phyloP scores from a whole-genome alignment of 2,329 filamentous ascomycete species.

The Ophiostoma montium region DNA sequence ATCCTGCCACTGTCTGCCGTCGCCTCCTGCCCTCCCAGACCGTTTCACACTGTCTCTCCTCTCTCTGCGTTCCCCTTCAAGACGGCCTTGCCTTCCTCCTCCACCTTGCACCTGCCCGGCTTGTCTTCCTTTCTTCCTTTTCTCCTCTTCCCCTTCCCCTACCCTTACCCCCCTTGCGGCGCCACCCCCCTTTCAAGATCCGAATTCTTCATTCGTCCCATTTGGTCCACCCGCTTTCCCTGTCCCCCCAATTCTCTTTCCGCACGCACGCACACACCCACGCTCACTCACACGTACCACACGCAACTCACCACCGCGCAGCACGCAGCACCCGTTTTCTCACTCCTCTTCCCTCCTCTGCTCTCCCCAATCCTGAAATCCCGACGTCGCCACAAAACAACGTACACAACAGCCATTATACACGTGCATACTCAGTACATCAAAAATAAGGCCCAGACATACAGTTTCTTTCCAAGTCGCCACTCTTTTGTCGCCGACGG shows the following conservation, averaged over 20 bases:
- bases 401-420: not conserved
- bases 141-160: slow-evolving; percentile 2
- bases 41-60: not conserved
- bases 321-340: not conserved
- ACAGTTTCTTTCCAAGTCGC: too few relatives aligned
- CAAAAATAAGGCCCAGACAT: too few relatives aligned
- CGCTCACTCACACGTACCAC: not conserved
- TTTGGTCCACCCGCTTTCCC: slow-evolving; percentile 1
- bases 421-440: too few relatives aligned
- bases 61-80: not conserved
- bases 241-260: not conserved
- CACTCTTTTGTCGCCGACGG: too few relatives aligned
- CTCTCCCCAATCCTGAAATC: not conserved
- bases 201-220: slow-evolving; percentile 8
- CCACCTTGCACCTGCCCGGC: too few relatives aligned
- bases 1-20: not conserved
- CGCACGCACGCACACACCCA: not conserved
- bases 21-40: not conserved
- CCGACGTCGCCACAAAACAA: not conserved
- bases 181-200: slow-evolving; percentile 9
- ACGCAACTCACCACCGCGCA: not conserved
- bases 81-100: too few relatives aligned
- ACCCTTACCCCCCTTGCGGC: slow-evolving; percentile 4
- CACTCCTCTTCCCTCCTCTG: not conserved
- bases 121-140: not conserved